Percentiles rank a stretch among this genome's conserved stretches.
Conservation (phyloP, 805 yeast genomes). For the Ogataea glucozyma region DNA sequence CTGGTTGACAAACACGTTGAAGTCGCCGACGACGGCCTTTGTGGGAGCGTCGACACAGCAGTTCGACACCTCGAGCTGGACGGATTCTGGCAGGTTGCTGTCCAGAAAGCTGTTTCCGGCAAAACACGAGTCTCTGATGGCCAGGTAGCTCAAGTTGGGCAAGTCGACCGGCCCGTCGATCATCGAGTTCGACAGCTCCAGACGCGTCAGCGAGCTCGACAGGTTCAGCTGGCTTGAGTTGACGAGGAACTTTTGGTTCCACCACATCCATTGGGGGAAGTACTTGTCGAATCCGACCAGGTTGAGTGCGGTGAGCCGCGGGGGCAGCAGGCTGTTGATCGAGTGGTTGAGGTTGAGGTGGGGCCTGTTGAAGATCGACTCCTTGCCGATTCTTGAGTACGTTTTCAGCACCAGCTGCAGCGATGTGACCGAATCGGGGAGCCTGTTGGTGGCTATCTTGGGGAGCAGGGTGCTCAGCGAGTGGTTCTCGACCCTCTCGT, state of each 20-base stretch:
- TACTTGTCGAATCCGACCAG: conserved; percentile 13
- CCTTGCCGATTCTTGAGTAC: conserved; percentile 14
- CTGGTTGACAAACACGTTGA: conserved; percentile 2
- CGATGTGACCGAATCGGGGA: conserved; percentile 8
- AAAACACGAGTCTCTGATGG: conserved; percentile 13
- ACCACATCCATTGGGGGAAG: conserved; percentile 21
- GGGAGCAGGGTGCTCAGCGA: conserved; percentile 12
- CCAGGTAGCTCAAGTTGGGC: conserved; percentile 8
- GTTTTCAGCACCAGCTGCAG: conserved; percentile 9
- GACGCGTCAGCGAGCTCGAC: conserved; percentile 2
- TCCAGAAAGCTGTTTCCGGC: conserved; percentile 5
- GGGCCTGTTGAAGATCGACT: conserved; percentile 12
- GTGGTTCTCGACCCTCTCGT: conserved; percentile 12
- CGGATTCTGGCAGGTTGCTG: conserved; percentile 4
- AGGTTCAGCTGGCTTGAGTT: conserved; percentile 8
- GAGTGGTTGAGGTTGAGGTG: conserved; percentile 8
- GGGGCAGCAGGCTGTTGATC: conserved; percentile 12
- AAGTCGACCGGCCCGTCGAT: conserved; percentile 8
- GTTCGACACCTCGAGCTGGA: conserved; percentile 1
- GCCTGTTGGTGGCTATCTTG: conserved; percentile 1
- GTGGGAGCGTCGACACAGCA: conserved; percentile 1
- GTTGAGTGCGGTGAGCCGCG: conserved; percentile 5
- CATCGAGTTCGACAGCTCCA: conserved; percentile 13
- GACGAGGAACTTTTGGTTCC: conserved; percentile 16
- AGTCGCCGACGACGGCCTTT: background rate